Evolutionary conservation across 2,329 filamentous ascomycete species (phyloP), one percentile per base, ranked within the genome.

Genomic region (Colletotrichum sp.): DNA sequence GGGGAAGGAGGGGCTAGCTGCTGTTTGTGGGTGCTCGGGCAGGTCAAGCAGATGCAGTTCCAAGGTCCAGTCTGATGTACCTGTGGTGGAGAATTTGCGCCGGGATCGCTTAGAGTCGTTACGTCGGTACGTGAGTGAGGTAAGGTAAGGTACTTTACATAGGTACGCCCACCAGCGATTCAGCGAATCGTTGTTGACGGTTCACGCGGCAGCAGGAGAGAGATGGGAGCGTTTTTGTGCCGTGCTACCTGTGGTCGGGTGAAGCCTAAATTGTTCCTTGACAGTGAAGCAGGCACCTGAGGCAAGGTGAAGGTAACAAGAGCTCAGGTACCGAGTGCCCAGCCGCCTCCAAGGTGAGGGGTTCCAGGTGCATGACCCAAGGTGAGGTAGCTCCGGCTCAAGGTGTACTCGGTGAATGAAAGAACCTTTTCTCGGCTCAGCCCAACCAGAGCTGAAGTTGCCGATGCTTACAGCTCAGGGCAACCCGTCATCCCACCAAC

Each of bases 21-120:
- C 64, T 73, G 62, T 76, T 71, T 76, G 74, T 76, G 74, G 74
- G 74, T 76, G 74, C 70, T 76, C 73, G 73, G 73, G 73, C 73
- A 75, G 68, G 68, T 71, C 68, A 70, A 70, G 38, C 24, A 70
- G 34, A 55, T 48, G 34, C 55, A 28, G 62, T 69, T 58, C 65
- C 69, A 73, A 72, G 73, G 69, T 73, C 69, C 66, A 73, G 62
- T 60, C 32, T 18, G 38, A 66, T 70, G 69, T 70, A 66, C 52
- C 28, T 60, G 28, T 69, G 70, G 70, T 69, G 60, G 34, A 55
- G 68, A 65, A 65, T 56, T 56, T 71, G 58, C 68, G 68, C 68
- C 43, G 28, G 68, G 68, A 65, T 71, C 68, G 60, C 68, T 65
- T 71, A 71, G 30, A 65, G 55, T 38, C 56, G 56, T 70, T 70